phyloP scores from a whole-genome alignment of 2,329 filamentous ascomycete species.

The Paecilomyces formosus region DNA sequence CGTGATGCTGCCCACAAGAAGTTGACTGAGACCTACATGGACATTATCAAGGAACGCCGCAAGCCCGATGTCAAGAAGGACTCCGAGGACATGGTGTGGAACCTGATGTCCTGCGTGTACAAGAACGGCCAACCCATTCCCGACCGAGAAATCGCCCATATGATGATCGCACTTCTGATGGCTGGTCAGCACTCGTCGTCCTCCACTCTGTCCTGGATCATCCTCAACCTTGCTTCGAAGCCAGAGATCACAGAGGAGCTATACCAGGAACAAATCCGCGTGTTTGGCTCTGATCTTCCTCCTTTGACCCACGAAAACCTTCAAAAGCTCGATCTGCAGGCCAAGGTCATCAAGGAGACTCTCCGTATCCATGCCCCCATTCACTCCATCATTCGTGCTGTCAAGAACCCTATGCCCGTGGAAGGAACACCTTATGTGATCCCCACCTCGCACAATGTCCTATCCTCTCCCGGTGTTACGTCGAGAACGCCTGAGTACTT shows the following conservation, averaged over 20 bases:
- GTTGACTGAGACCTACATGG: conserved; percentile 63
- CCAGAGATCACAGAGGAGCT: conserved; percentile 65
- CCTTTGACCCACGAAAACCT: conserved; percentile 54
- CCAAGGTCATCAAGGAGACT: conserved; percentile 63
- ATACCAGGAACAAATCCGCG: conserved; percentile 56
- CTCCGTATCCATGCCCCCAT: conserved; percentile 65
- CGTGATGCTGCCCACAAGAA: conserved; percentile 64
- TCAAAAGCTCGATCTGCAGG: conserved; percentile 53
- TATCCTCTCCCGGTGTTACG: conserved; percentile 71
- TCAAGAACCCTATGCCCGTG: conserved; percentile 58
- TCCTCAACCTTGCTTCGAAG: conserved; percentile 63
- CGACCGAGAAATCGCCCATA: conserved; percentile 70
- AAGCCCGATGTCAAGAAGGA: conserved; percentile 36
- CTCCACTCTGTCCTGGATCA: conserved; percentile 69
- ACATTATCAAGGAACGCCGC: conserved; percentile 61
- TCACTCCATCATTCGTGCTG: conserved; percentile 65
- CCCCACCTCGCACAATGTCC: conserved; percentile 67
- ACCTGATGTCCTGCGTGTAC: conserved; percentile 69
- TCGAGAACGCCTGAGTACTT: conserved; percentile 54
- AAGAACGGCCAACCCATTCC: conserved; percentile 63
- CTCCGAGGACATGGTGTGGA: conserved; percentile 65
- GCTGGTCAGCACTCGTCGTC: conserved; percentile 76
- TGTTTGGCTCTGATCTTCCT: conserved; percentile 47
- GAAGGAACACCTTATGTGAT: conserved; percentile 57
- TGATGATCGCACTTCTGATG: conserved; percentile 84